phyloP scores from a whole-genome alignment of 2,329 filamentous ascomycete species.

The Trichoderma semiorbis region DNA sequence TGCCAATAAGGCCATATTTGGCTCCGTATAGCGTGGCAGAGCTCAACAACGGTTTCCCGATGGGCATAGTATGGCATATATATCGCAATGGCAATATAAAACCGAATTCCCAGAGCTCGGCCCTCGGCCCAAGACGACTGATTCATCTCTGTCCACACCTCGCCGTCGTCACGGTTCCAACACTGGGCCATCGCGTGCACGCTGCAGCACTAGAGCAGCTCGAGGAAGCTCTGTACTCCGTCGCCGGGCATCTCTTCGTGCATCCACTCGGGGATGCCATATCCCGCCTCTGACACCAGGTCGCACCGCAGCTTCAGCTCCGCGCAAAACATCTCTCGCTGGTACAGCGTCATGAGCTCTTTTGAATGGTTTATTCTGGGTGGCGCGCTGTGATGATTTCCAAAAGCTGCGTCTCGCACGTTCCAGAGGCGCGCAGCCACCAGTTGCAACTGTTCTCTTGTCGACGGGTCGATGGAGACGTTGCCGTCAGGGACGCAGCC shows the following conservation, averaged over 20 bases:
- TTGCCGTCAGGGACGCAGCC: background rate
- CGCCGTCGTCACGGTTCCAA: background rate
- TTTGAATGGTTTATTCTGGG: background rate
- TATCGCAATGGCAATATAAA: background rate
- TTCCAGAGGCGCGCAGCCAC: background rate
- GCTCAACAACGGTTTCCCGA: background rate
- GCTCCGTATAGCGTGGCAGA: background rate
- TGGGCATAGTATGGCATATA: background rate
- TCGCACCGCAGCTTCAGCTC: conserved; percentile 17
- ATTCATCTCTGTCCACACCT: conserved; percentile 8
- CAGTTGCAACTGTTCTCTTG: background rate
- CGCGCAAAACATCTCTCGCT: conserved; percentile 8
- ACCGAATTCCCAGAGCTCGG: background rate
- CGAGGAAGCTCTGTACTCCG: conserved; percentile 11
- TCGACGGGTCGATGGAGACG: background rate
- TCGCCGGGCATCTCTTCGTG: background rate
- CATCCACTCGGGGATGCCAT: conserved; percentile 1
- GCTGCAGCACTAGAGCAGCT: conserved; percentile 15
- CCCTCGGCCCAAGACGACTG: background rate
- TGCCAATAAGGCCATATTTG: background rate
- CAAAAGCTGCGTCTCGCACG: background rate
- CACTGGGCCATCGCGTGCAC: background rate
- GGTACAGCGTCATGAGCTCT: conserved; percentile 3
- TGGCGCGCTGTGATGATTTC: background rate
- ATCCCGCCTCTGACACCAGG: background rate